Base-by-base conservation (phyloP, 345 rosid species). In the Citrus trifoliata region DNA sequence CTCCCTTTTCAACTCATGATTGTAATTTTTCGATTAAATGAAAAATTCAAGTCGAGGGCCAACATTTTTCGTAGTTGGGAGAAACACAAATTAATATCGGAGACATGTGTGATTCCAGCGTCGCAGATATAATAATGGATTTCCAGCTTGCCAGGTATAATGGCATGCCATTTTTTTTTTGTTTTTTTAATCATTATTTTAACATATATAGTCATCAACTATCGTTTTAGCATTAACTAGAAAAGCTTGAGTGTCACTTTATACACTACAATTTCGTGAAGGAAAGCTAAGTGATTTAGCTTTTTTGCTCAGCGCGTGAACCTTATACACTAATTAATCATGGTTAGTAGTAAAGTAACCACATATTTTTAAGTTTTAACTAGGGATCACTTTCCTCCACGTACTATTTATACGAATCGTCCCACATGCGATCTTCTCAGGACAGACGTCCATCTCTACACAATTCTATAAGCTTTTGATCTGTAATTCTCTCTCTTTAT, bases 381-480 rank as follows among this genome's bases (percentile, higher is more conserved):
- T 65, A 51, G 18, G 59, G 37, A 10, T 48, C 74, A 64, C 80
- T 76, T 78, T 80, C 78, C 83, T 80, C 78, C 83, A 60, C 67
- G 67, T 48, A 19, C 84, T 88, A 88, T 86, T 84, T 76, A 84
- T 48, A 82, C 87, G 28, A 18, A 19, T 76, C 77, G 42, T 64
- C 62, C 78, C 71, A 2, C 80, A 76, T 40, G 71, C 76, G 35
- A 81, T 76, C 81, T 77, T 63, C 82, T 74, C 84, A 76, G 27
- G 76, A 80, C 51, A 81, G 74, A 75, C 73, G 70, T 74, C 80
- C 81, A 51, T 70, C 85, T 76, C 79, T 71, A 37, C 53, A 79
- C 76, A 80, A 28, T 74, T 79, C 88, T 58, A 25, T 24, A 65
- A 30, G 59, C 61, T 21, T 28, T 67, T 78, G 38, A 62, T 42